phyloP scores from a whole-genome alignment of 1,284 basidiomycete genomes.

The Cutaneotrichosporon daszewskae region DNA sequence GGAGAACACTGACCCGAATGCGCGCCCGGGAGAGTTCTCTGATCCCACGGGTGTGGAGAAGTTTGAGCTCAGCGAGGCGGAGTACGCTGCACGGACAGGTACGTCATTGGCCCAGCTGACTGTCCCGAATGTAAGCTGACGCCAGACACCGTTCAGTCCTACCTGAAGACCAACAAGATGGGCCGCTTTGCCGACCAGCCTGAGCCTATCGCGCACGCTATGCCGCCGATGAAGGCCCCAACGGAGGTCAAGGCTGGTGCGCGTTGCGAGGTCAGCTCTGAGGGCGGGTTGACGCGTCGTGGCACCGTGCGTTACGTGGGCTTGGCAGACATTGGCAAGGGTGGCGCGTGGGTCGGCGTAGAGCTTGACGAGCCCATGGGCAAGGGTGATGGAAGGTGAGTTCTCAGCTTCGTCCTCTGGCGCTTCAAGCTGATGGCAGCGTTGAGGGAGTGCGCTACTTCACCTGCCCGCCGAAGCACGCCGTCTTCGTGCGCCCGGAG shows the following conservation, averaged over 20 bases:
- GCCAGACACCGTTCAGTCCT: conserved; percentile 80
- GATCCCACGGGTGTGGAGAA: conserved; percentile 86
- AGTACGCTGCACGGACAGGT: conserved; percentile 77
- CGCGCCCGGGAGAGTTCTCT: conserved; percentile 55
- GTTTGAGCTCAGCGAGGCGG: conserved; percentile 78
- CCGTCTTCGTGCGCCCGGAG: conserved; percentile 81
- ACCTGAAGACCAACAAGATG: conserved; percentile 81
- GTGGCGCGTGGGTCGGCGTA: conserved; percentile 74
- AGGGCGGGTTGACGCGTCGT: conserved; percentile 63
- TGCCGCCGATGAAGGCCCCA: conserved; percentile 23
- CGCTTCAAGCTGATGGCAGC: conserved; percentile 48
- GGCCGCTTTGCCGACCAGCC: conserved; percentile 69
- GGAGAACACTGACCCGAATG: conserved; percentile 67
- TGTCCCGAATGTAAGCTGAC: background rate
- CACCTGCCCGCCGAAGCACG: conserved; percentile 66
- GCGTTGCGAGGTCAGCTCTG: conserved; percentile 67
- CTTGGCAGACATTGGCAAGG: conserved; percentile 64
- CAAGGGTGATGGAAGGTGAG: conserved; percentile 90
- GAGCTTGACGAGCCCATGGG: conserved; percentile 95
- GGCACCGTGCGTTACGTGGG: conserved; percentile 85
- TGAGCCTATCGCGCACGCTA: conserved; percentile 25
- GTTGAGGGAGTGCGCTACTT: conserved; percentile 85
- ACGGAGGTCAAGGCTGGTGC: conserved; percentile 53
- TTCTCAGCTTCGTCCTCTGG: conserved; percentile 29
- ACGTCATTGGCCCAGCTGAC: conserved; percentile 7